Base-by-base conservation (phyloP, 495 filamentous ascomycete species). In the Hapsidospora chrysogenum region DNA sequence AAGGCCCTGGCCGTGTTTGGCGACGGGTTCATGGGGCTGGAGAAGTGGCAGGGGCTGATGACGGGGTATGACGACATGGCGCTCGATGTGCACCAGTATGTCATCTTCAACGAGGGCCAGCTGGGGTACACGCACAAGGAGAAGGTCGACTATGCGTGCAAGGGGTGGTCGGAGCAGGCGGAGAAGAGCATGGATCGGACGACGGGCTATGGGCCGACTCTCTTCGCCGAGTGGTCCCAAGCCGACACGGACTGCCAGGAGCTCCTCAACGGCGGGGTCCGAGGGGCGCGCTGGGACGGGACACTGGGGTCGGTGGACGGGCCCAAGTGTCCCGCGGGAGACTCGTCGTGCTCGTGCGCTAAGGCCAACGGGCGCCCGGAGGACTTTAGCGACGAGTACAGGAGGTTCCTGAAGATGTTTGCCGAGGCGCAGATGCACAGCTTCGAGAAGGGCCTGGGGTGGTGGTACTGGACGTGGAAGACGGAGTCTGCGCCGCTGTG, bases 141-240 rank as follows among this genome's bases (percentile, higher is more conserved):
- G 22, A 85, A 86, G 58, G 62, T 96, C 17, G 61, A 78, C 27
- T 84, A 89, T 51, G 83, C 86, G 14, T 99, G 92, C 59, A 56
- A 63, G 9, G 81, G 70, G 35, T 99, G 92, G 92, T 76, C 76
- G 3, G 46, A 68, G 37, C 86, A 95, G 70, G 72, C 84, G 31
- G 40, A 64, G 38, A 56, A 63, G 33, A 78, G 76, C 52, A 74
- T 82, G 56, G 66, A 77, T 54, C 74, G 66, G 1, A 51, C 66
- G 10, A 81, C 76, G 6, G 92, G 89, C 26, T 99, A 85, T 65
- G 92, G 92, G 0, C 89, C 89, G 4, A 95, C 86, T n/a, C 74
- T 96, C 35, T 83, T 87, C 51, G 92, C 87, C 46, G 92, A 99
- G 67, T 99, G 85, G 84, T 84, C 78, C 3, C 89, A 96, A 65